Percentiles rank a stretch among this genome's conserved stretches.
phyloP scores from a whole-genome alignment of 2,329 filamentous ascomycete species.

The Chaetomiaceae sp. region DNA sequence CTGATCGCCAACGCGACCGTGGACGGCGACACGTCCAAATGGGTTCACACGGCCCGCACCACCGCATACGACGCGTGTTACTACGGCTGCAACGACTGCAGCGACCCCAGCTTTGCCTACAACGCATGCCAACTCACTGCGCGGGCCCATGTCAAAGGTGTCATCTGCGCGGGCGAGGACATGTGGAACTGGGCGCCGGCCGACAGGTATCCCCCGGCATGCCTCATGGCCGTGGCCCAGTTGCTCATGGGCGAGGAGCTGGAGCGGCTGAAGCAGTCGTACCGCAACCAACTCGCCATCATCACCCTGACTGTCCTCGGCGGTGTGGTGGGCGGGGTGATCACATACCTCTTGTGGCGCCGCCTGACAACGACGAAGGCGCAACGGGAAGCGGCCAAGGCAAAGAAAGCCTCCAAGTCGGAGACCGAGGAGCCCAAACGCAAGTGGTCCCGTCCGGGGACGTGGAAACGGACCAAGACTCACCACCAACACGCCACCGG shows the following conservation, averaged over 20 bases:
- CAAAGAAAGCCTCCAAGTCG: neutral
- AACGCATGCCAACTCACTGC: slow-evolving; percentile 23
- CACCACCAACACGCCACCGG: neutral
- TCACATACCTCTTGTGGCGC: slow-evolving; percentile 16
- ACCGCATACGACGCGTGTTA: slow-evolving; percentile 25
- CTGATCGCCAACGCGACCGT: slow-evolving; percentile 21
- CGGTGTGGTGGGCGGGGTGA: slow-evolving; percentile 10
- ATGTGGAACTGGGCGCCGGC: slow-evolving; percentile 25
- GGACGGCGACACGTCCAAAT: slow-evolving; percentile 12
- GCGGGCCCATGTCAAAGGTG: slow-evolving; percentile 8
- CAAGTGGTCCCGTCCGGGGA: neutral
- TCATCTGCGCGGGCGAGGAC: slow-evolving; percentile 18
- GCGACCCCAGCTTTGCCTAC: slow-evolving; percentile 19
- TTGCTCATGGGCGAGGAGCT: slow-evolving; percentile 19
- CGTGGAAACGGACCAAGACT: neutral
- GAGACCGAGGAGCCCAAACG: neutral
- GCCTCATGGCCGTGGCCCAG: slow-evolving; percentile 17
- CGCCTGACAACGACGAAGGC: slow-evolving; percentile 6
- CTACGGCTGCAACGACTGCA: slow-evolving; percentile 22
- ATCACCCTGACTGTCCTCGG: slow-evolving; percentile 18
- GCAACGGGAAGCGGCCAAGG: slow-evolving; percentile 4
- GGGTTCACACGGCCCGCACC: slow-evolving; percentile 18
- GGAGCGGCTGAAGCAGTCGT: slow-evolving; percentile 14
- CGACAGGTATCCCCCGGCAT: slow-evolving; percentile 21
- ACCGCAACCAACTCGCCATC: slow-evolving; percentile 18